Percentiles rank a stretch among this genome's conserved stretches.
Conservation (phyloP, 2,329 filamentous ascomycete genomes). For the Fusarium liriodendri region DNA sequence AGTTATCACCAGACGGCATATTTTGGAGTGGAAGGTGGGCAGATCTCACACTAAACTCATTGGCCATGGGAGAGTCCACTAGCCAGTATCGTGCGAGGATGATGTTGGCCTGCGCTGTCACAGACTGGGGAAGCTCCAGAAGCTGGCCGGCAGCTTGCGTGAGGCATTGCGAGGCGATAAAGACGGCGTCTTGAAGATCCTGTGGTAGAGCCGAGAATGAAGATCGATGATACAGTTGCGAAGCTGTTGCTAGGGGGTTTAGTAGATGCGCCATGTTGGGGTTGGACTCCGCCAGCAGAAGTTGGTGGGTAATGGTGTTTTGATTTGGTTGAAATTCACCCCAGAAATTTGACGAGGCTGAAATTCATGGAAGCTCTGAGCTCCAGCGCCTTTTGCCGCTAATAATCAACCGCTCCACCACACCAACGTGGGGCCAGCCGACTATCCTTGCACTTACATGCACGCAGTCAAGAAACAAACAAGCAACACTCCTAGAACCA, state of each 20-base stretch:
- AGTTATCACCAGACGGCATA: not conserved
- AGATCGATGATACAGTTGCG: constrained; percentile 71
- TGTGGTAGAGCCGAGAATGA: constrained; percentile 69
- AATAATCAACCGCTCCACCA: constrained; percentile 10
- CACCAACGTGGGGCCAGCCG: constrained; percentile 13
- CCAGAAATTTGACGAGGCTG: constrained; percentile 38
- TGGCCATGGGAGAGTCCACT: constrained; percentile 63
- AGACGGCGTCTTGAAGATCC: constrained; percentile 78
- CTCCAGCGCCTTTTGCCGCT: constrained; percentile 16
- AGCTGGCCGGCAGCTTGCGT: constrained; percentile 85
- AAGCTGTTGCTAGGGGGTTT: constrained; percentile 78
- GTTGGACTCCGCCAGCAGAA: not conserved
- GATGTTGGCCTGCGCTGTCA: constrained; percentile 87
- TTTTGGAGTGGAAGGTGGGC: not conserved
- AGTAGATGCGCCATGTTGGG: constrained; percentile 68
- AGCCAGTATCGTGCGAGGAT: constrained; percentile 86
- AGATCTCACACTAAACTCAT: constrained; percentile 65
- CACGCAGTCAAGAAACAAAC: not conserved
- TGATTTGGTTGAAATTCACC: constrained; percentile 3
- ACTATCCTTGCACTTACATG: constrained; percentile 16
- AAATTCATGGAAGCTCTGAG: constrained; percentile 19
- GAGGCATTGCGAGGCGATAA: constrained; percentile 77
- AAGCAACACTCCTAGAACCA: not conserved
- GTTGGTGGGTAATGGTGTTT: constrained; percentile 4
- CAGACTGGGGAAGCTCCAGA: constrained; percentile 84